phyloP scores from a whole-genome alignment of 331 rosid genomes.

The Prunus yedoensis region DNA sequence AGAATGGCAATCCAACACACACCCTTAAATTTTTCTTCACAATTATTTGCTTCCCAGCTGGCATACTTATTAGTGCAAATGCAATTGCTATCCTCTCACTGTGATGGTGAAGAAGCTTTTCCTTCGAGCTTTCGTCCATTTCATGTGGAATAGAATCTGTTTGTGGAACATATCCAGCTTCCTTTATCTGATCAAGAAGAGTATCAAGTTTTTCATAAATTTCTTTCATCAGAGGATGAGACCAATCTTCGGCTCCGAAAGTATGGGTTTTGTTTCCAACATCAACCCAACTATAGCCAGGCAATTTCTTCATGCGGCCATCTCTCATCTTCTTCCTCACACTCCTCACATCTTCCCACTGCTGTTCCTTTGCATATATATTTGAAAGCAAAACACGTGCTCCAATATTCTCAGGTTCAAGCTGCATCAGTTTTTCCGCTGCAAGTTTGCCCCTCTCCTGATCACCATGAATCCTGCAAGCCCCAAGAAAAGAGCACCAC shows the following conservation, averaged over 20 bases:
- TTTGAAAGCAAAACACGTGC: slow-evolving; percentile 35
- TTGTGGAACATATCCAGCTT: slow-evolving; percentile 33
- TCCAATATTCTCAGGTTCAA: slow-evolving; percentile 36
- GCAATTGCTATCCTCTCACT: slow-evolving; percentile 40
- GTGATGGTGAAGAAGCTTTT: slow-evolving; percentile 33
- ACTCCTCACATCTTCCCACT: slow-evolving; percentile 33
- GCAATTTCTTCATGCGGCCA: slow-evolving; percentile 30
- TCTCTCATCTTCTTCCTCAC: slow-evolving; percentile 32
- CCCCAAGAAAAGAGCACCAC: slow-evolving; percentile 40
- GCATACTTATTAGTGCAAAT: slow-evolving; percentile 25
- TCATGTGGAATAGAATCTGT: slow-evolving; percentile 20
- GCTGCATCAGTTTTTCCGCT: slow-evolving; percentile 28
- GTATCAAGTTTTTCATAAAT: slow-evolving; percentile 29
- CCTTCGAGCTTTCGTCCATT: slow-evolving; percentile 19
- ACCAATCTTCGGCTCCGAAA: slow-evolving; percentile 38
- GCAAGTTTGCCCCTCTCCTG: slow-evolving; percentile 30
- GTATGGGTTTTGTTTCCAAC: slow-evolving; percentile 31
- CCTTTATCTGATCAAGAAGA: slow-evolving; percentile 28
- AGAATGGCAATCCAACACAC: slow-evolving; percentile 33
- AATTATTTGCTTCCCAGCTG: slow-evolving; percentile 29
- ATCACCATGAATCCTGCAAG: slow-evolving; percentile 35
- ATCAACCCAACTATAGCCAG: slow-evolving; percentile 38
- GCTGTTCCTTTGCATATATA: slow-evolving; percentile 22
- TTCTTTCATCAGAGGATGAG: slow-evolving; percentile 29
- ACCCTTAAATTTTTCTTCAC: slow-evolving; percentile 39